A percentile compares a stretch with the other conserved stretches of the same genome.
phyloP scores from a whole-genome alignment of 176 grass and related monocot species.

The Oryza nivara region DNA sequence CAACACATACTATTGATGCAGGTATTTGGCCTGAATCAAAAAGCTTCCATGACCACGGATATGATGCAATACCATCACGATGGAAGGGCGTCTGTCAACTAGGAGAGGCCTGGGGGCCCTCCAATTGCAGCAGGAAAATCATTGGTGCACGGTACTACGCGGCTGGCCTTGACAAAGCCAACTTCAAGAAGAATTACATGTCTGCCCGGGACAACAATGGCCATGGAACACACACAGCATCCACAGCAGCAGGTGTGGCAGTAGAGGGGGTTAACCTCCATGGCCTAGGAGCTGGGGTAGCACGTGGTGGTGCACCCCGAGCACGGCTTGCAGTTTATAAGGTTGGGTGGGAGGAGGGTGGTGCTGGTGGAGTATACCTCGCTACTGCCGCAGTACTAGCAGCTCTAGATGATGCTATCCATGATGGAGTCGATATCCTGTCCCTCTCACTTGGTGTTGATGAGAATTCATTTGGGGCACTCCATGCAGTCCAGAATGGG shows the following conservation, averaged over 20 bases:
- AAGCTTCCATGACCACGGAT: conserved; percentile 45
- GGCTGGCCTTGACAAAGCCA: conserved; percentile 17
- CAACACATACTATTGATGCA: conserved; percentile 20
- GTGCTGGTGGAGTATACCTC: neutral
- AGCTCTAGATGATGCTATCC: conserved; percentile 57
- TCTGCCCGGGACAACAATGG: conserved; percentile 39
- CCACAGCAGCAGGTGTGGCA: conserved; percentile 20
- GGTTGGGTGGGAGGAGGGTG: conserved; percentile 2
- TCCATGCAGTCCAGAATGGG: conserved; percentile 42
- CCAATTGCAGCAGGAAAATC: conserved; percentile 45
- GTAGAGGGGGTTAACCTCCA: conserved; percentile 42
- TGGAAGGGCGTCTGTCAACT: conserved; percentile 51
- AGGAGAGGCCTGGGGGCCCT: conserved; percentile 23
- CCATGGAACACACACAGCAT: conserved; percentile 27
- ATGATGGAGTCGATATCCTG: conserved; percentile 52
- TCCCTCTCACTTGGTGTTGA: conserved; percentile 22
- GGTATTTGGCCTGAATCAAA: conserved; percentile 47
- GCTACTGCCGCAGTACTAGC: conserved; percentile 34
- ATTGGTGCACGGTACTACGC: conserved; percentile 44
- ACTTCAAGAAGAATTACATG: conserved; percentile 28
- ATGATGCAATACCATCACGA: conserved; percentile 12
- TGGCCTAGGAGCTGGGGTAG: conserved; percentile 37
- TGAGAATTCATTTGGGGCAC: conserved; percentile 21
- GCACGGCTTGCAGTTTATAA: conserved; percentile 58
- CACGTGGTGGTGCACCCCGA: conserved; percentile 49